Evolutionary conservation across 805 yeast species (phyloP).

Genomic region (Nakazawaea wickerhamii): DNA sequence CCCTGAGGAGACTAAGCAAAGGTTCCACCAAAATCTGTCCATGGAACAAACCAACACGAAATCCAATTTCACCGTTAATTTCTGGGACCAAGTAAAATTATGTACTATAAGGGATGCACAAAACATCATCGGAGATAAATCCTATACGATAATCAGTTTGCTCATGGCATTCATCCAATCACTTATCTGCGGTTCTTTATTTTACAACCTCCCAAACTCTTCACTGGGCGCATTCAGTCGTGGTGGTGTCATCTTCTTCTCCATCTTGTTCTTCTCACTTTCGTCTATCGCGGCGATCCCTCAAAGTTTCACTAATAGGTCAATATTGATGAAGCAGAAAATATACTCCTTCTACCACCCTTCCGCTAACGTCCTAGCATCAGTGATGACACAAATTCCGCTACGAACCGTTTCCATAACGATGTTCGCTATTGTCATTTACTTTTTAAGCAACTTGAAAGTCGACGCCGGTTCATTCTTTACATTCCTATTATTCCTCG

Average conservation of each 20-base stretch:
- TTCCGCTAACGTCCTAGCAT: constrained; percentile 58
- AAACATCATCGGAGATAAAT: constrained; percentile 50
- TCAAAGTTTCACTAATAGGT: constrained; percentile 52
- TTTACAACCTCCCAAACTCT: constrained; percentile 42
- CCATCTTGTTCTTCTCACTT: constrained; percentile 54
- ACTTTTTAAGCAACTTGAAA: constrained; percentile 49
- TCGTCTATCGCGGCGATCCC: constrained; percentile 60
- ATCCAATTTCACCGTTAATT: constrained; percentile 35
- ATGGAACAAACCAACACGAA: constrained; percentile 34
- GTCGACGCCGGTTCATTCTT: constrained; percentile 52
- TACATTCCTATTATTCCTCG: constrained; percentile 39
- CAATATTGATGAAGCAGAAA: constrained; percentile 60
- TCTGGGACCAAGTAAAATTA: constrained; percentile 43
- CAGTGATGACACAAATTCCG: constrained; percentile 52
- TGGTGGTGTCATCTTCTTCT: constrained; percentile 59
- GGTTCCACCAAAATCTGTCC: constrained; percentile 29
- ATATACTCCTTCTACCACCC: constrained; percentile 59
- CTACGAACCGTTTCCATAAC: constrained; percentile 45
- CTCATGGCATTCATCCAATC: constrained; percentile 52
- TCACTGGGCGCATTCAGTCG: constrained; percentile 56
- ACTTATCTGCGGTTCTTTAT: constrained; percentile 55
- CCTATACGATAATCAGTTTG: constrained; percentile 46
- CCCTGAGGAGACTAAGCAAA: constrained; percentile 28
- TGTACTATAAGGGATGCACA: constrained; percentile 50
- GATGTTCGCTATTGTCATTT: constrained; percentile 39